A percentile compares a stretch with the other conserved stretches of the same genome.
Conservation (phyloP, 441 rosid species). For the Manihot esculenta region DNA sequence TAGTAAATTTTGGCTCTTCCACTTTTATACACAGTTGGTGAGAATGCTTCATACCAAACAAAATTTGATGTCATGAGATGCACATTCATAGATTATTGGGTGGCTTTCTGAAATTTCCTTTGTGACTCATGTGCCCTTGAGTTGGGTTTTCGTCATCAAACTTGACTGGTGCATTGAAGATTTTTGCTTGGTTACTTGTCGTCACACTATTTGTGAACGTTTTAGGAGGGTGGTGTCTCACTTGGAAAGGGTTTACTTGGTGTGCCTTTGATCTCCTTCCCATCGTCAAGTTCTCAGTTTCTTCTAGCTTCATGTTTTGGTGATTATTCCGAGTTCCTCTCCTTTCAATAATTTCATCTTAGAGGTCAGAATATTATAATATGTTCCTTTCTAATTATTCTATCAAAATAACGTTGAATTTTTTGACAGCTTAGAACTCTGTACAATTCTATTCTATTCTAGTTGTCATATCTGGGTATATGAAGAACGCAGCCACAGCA, state of each 20-base stretch:
- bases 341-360: too few relatives aligned
- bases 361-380: too few relatives aligned
- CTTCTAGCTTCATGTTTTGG: slow-evolving; percentile 80
- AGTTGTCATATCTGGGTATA: slow-evolving; percentile 61
- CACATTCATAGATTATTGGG: slow-evolving; percentile 47
- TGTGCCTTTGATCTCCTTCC: slow-evolving; percentile 61
- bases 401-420: neutral
- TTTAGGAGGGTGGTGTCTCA: slow-evolving; percentile 68
- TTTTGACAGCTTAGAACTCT: slow-evolving; percentile 53
- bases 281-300: slow-evolving; percentile 56
- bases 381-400: too few relatives aligned
- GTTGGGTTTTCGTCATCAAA: slow-evolving; percentile 54
- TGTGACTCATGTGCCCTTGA: slow-evolving; percentile 39
- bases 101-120: slow-evolving; percentile 40
- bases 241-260: slow-evolving; percentile 65
- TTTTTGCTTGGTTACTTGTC: slow-evolving; percentile 41
- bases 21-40: too few relatives aligned
- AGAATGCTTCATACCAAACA: too few relatives aligned
- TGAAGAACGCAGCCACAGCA: slow-evolving; percentile 44
- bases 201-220: slow-evolving; percentile 53
- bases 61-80: too few relatives aligned
- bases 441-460: slow-evolving; percentile 56
- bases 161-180: slow-evolving; percentile 39
- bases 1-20: too few relatives aligned
- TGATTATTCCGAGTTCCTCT: slow-evolving; percentile 17